Conservation (phyloP, 2,329 filamentous ascomycete species). For the Sarocladium oryzae region DNA sequence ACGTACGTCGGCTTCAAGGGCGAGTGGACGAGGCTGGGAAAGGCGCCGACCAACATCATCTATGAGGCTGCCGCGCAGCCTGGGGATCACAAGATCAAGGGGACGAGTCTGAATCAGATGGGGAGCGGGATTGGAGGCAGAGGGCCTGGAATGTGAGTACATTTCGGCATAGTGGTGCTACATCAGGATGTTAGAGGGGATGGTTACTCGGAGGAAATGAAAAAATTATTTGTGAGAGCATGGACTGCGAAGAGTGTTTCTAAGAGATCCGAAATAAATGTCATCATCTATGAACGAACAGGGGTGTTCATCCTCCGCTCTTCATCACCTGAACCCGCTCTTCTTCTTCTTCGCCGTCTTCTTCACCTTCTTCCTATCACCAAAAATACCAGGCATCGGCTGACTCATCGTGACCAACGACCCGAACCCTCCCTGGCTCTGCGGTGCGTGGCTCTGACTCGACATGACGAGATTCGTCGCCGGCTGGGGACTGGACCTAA, state of each 20-base stretch:
- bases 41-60: constrained; percentile 67
- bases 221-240: too few species aligned
- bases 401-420: constrained; percentile 36
- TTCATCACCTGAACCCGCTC: constrained; percentile 28
- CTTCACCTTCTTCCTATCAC: constrained; percentile 36
- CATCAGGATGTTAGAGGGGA: too few species aligned
- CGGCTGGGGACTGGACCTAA: constrained; percentile 11
- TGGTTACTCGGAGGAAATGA: too few species aligned
- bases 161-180: too few species aligned
- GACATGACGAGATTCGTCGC: constrained; percentile 26
- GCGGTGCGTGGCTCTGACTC: constrained; percentile 31
- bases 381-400: constrained; percentile 38
- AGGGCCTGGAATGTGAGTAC: constrained; percentile 26
- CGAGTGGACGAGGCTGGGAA: constrained; percentile 80
- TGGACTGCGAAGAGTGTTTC: too few species aligned
- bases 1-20: constrained; percentile 90
- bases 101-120: constrained; percentile 46
- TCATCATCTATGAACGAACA: background rate
- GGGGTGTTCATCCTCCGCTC: too few species aligned
- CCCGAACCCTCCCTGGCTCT: constrained; percentile 19
- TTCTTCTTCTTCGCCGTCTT: constrained; percentile 37
- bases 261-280: too few species aligned
- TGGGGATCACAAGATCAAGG: constrained; percentile 69
- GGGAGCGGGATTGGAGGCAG: constrained; percentile 46
- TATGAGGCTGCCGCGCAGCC: constrained; percentile 96